These are phyloP conservation scores for Thelephora aurantiotincta DNA, from an alignment of 768 basidiomycete species.

Conservation along the genomic window DNA sequence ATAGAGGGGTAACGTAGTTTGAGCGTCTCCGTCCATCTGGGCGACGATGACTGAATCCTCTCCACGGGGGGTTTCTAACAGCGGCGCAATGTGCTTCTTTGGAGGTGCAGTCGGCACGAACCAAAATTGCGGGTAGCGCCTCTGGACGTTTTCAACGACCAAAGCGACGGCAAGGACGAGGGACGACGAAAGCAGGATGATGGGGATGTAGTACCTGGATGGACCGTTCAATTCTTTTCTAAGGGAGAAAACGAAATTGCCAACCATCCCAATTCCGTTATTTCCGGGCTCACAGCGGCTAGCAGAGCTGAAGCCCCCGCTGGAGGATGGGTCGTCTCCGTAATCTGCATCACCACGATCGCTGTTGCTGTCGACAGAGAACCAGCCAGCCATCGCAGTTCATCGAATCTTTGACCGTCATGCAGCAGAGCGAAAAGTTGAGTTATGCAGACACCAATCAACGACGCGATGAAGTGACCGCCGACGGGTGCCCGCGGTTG, in stretches of 20 bases:
- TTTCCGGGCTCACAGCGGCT: constrained; percentile 26
- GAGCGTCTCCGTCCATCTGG: too few species aligned
- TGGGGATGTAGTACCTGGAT: constrained; percentile 40
- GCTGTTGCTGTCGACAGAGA: constrained; percentile 24
- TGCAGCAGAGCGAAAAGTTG: constrained; percentile 35
- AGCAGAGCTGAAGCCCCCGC: constrained; percentile 45
- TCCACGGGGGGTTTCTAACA: neutral
- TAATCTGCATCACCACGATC: constrained; percentile 35
- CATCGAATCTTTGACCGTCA: constrained; percentile 17
- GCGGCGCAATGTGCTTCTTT: neutral
- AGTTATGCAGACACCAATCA: constrained; percentile 34
- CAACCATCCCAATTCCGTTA: constrained; percentile 19
- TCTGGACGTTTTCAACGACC: constrained; percentile 35
- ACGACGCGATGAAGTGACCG: constrained; percentile 36
- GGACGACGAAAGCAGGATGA: constrained; percentile 32
- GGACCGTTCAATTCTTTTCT: neutral
- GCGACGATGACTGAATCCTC: too few species aligned
- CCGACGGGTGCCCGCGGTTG: constrained; percentile 38
- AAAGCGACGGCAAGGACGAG: constrained; percentile 32
- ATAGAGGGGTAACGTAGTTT: too few species aligned
- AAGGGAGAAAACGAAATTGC: neutral
- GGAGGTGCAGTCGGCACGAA: constrained; percentile 11
- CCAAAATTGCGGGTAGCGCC: constrained; percentile 37
- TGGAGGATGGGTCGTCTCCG: constrained; percentile 37
- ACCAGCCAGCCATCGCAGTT: constrained; percentile 35